These are phyloP conservation scores for Magnusiomyces clavatus DNA, from an alignment of 1,139 yeast species.

Conservation along the genomic window DNA sequence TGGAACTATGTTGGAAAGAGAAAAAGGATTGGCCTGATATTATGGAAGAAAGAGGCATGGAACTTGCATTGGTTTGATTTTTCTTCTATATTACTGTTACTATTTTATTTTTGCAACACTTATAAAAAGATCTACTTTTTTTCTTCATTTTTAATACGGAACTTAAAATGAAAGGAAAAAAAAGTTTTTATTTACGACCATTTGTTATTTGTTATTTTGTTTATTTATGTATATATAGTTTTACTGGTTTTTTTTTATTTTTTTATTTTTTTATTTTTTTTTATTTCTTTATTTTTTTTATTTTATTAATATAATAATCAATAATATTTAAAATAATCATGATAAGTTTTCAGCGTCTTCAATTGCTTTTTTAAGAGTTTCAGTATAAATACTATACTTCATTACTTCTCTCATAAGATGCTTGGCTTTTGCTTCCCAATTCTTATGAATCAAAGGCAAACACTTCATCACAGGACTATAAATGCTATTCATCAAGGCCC, in stretches of 20 bases:
- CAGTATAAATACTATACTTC: conserved; percentile 28
- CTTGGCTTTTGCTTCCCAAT: conserved; percentile 31
- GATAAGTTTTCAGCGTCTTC: conserved; percentile 15
- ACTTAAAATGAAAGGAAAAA: not conserved
- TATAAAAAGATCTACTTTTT: not conserved
- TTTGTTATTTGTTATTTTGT: not conserved
- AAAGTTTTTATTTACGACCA: not conserved
- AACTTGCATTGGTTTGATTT: conserved; percentile 23
- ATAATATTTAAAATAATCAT: not conserved
- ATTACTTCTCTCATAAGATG: conserved; percentile 27
- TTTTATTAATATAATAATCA: too few species aligned
- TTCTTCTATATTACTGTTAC: too few species aligned
- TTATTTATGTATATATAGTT: not conserved
- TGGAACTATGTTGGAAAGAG: conserved; percentile 43
- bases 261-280: conserved; percentile 3
- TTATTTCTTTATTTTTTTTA: not conserved
- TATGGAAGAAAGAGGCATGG: conserved; percentile 25
- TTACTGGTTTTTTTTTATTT: conserved; percentile 2
- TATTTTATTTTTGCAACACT: not conserved
- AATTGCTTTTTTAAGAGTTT: conserved; percentile 24
- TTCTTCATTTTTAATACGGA: not conserved
- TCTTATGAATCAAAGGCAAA: conserved; percentile 27
- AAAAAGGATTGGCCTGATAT: conserved; percentile 27
- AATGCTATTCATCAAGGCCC: conserved; percentile 13
- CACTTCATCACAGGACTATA: conserved; percentile 1